A percentile compares a stretch with the other conserved stretches of the same genome.
phyloP scores from a whole-genome alignment of 2,329 filamentous ascomycete genomes.

The Phialophora tarda region DNA sequence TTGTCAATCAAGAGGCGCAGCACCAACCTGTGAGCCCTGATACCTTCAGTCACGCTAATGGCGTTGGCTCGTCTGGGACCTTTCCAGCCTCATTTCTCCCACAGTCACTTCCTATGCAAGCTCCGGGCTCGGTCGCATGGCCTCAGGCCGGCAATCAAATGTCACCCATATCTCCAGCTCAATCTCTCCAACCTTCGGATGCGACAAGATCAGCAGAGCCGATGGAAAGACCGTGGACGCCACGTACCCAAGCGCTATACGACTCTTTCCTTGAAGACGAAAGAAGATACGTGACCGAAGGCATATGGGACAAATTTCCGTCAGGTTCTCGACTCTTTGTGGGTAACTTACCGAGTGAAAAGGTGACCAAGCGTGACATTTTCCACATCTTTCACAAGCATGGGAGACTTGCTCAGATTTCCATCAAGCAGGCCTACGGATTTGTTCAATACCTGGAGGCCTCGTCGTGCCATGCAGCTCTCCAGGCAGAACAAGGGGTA shows the following conservation, averaged over 20 bases:
- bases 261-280: conserved; percentile 59
- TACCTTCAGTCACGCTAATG: conserved; percentile 13
- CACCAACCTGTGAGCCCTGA: conserved; percentile 14
- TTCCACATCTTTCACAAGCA: conserved; percentile 88
- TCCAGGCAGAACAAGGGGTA: conserved; percentile 78
- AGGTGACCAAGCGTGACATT: conserved; percentile 90
- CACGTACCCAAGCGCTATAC: conserved; percentile 56
- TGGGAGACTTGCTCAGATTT: conserved; percentile 89
- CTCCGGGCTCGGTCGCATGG: conserved; percentile 20
- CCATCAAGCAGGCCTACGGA: conserved; percentile 93
- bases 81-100: conserved; percentile 14
- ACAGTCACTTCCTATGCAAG: conserved; percentile 24
- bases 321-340: conserved; percentile 57
- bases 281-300: conserved; percentile 58
- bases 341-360: conserved; percentile 85
- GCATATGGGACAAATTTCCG: conserved; percentile 59
- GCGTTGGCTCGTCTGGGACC: conserved; percentile 16
- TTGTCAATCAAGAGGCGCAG: conserved; percentile 2
- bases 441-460: conserved; percentile 91
- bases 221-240: conserved; percentile 55
- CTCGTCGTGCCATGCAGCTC: conserved; percentile 73
- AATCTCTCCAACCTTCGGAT: conserved; percentile 23
- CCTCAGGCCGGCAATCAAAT: conserved; percentile 20
- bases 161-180: conserved; percentile 18
- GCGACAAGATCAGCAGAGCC: conserved; percentile 31